phyloP scores from a whole-genome alignment of 139 green algal genomes.

The Coccomyxa sp. region DNA sequence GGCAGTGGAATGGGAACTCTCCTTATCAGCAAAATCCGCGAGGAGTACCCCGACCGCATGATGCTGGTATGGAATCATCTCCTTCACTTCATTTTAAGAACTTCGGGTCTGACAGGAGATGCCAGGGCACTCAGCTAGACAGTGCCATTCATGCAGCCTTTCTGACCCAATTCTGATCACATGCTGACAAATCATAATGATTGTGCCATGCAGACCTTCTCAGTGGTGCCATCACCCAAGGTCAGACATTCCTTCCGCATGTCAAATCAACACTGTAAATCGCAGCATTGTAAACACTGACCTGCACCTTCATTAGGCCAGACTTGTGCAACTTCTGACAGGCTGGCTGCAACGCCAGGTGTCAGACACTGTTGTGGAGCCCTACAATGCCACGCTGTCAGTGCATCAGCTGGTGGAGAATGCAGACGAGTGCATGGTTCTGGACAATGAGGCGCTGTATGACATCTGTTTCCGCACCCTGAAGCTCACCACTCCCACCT shows the following conservation, averaged over 20 bases:
- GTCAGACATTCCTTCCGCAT: conserved; percentile 10
- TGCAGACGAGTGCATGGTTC: conserved; percentile 99
- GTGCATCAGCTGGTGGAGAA: conserved; percentile 99
- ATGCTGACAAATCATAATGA: too few relatives aligned
- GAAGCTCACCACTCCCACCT: conserved; percentile 98
- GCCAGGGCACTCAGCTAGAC: too few relatives aligned
- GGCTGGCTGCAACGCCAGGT: conserved; percentile 36
- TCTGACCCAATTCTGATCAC: too few relatives aligned
- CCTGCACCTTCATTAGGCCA: too few relatives aligned
- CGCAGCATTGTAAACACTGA: too few relatives aligned
- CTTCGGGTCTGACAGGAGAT: too few relatives aligned
- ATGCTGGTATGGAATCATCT: not conserved
- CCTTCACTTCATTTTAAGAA: not conserved
- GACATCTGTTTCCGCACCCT: conserved; percentile 99
- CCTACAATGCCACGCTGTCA: conserved; percentile 99
- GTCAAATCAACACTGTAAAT: too few relatives aligned
- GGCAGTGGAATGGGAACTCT: conserved; percentile 98
- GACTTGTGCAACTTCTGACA: too few relatives aligned
- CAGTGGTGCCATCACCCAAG: conserved; percentile 98
- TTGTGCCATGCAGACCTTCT: conserved; percentile 89
- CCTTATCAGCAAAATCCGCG: conserved; percentile 96
- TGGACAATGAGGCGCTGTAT: conserved; percentile 98
- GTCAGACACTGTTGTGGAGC: conserved; percentile 99
- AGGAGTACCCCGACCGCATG: conserved; percentile 58
- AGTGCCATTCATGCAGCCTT: too few relatives aligned